phyloP scores from a whole-genome alignment of 805 yeast genomes.

The Ogataea trehalophila region DNA sequence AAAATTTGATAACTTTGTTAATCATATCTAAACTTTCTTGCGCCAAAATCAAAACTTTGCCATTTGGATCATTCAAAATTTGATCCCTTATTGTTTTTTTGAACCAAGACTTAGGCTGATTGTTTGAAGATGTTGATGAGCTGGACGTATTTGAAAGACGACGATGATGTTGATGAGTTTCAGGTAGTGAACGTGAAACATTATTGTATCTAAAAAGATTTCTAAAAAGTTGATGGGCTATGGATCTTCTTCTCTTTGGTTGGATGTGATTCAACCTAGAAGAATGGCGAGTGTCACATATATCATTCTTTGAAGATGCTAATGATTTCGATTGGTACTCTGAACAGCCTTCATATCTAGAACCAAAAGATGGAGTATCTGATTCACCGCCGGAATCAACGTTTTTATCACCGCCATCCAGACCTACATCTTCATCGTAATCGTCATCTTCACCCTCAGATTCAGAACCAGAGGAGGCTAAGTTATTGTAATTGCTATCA shows the following conservation, averaged over 20 bases:
- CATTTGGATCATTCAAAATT: constrained; percentile 44
- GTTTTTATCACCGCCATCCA: constrained; percentile 21
- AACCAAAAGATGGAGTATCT: constrained; percentile 8
- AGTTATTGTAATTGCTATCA: constrained; percentile 7
- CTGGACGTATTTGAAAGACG: not conserved
- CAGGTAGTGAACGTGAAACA: constrained; percentile 1
- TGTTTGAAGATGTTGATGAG: not conserved
- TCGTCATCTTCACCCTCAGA: constrained; percentile 6
- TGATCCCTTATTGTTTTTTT: constrained; percentile 25
- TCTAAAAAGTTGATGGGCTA: constrained; percentile 25
- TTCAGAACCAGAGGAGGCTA: constrained; percentile 5
- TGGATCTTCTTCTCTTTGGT: constrained; percentile 7
- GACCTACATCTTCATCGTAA: constrained; percentile 18
- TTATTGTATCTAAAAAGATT: constrained; percentile 26
- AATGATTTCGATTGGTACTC: constrained; percentile 10
- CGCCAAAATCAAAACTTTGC: constrained; percentile 74
- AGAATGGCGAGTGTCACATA: constrained; percentile 6
- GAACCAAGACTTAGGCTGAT: constrained; percentile 21
- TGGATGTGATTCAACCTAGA: constrained; percentile 1
- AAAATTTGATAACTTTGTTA: constrained; percentile 72
- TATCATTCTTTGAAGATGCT: constrained; percentile 5
- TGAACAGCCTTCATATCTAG: constrained; percentile 16
- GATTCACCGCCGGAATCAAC: constrained; percentile 11
- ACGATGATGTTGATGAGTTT: not conserved
- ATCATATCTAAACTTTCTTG: constrained; percentile 88